Evolutionary conservation across 31 red algal genomes (phyloP).

Genomic region (Bonnemaisonia californica): DNA sequence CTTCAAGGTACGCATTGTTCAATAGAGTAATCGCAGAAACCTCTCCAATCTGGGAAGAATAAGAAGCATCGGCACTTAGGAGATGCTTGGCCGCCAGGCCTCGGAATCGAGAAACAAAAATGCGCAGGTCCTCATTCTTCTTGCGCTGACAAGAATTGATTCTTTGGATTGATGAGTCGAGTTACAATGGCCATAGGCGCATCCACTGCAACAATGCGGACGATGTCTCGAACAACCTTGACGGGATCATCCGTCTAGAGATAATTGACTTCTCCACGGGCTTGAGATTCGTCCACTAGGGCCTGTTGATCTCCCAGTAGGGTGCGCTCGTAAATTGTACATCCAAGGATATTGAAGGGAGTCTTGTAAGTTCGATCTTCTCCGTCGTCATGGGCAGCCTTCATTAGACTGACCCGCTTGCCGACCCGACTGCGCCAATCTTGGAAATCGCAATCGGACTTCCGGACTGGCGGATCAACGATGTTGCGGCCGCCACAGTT

Average conservation of each 20-base stretch:
- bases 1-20: slow-evolving; percentile 30
- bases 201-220: slow-evolving; percentile 10
- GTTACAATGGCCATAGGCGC: slow-evolving; percentile 13
- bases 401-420: too few species aligned
- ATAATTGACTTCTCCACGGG: neutral
- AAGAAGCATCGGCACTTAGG: neutral
- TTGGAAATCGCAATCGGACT: too few species aligned
- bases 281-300: slow-evolving; percentile 7
- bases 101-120: slow-evolving; percentile 20
- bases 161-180: slow-evolving; percentile 14
- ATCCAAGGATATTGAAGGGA: slow-evolving; percentile 10
- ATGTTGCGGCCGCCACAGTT: too few species aligned
- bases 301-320: neutral
- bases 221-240: neutral
- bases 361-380: neutral
- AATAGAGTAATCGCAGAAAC: slow-evolving; percentile 42
- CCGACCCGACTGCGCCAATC: too few species aligned
- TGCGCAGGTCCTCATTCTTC: neutral
- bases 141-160: neutral
- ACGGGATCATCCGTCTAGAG: slow-evolving; percentile 22
- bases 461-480: too few species aligned
- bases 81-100: slow-evolving; percentile 26
- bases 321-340: neutral
- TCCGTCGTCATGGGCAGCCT: too few species aligned
- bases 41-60: slow-evolving; percentile 30